Conservation (phyloP, 441 rosid genomes). For the Gossypium laxum region DNA sequence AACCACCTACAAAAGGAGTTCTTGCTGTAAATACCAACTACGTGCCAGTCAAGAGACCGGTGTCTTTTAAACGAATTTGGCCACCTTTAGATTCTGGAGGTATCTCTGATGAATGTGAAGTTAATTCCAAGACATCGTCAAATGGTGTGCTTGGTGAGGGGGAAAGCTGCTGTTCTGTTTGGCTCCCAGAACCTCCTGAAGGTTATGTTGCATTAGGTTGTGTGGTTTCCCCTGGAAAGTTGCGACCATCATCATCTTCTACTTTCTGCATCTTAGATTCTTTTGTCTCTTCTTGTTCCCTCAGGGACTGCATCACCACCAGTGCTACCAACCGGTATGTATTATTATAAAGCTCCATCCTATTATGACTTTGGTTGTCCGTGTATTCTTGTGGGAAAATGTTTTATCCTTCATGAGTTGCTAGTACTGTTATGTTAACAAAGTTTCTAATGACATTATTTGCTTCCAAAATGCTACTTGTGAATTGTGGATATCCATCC, state of each 20-base stretch:
- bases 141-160: slow-evolving; percentile 21
- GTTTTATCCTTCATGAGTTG: not conserved
- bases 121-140: slow-evolving; percentile 16
- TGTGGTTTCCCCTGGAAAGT: slow-evolving; percentile 61
- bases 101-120: slow-evolving; percentile 28
- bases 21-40: slow-evolving; percentile 72
- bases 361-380: not conserved
- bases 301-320: slow-evolving; percentile 75
- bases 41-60: slow-evolving; percentile 70
- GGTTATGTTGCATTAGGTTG: slow-evolving; percentile 89
- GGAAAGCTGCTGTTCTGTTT: slow-evolving; percentile 48
- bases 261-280: slow-evolving; percentile 66
- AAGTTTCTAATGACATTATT: slow-evolving; percentile 1
- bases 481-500: slow-evolving; percentile 47
- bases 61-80: slow-evolving; percentile 72
- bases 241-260: slow-evolving; percentile 65
- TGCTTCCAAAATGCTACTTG: not conserved
- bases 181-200: slow-evolving; percentile 90
- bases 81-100: slow-evolving; percentile 38
- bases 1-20: slow-evolving; percentile 92
- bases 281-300: slow-evolving; percentile 71
- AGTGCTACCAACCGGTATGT: slow-evolving; percentile 53
- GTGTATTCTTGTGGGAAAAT: not conserved
- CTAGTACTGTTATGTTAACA: not conserved
- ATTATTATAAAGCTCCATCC: slow-evolving; percentile 12